Evolutionary conservation across 768 basidiomycete genomes (phyloP).

Genomic region (Pilatotrama ljubarskyi): DNA sequence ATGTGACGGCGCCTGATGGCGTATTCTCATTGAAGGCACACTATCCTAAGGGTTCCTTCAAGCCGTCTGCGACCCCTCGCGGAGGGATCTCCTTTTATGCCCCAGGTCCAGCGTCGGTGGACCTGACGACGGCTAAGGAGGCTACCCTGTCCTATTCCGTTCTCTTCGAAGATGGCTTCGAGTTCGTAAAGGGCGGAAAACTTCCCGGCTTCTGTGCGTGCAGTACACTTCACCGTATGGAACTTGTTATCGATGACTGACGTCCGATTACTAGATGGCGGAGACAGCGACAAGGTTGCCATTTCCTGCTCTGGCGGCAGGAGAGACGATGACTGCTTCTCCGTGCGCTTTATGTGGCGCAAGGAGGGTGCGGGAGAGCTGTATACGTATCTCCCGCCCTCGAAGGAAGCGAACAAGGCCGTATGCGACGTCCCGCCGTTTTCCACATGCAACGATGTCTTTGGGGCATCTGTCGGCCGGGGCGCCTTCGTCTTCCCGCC

Average conservation of each 20-base stretch:
- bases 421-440: constrained; percentile 49
- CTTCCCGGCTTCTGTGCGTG: constrained; percentile 68
- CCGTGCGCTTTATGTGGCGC: constrained; percentile 76
- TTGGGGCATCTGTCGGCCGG: constrained; percentile 68
- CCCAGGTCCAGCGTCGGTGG: constrained; percentile 51
- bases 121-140: constrained; percentile 65
- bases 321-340: constrained; percentile 60
- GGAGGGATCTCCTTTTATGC: constrained; percentile 77
- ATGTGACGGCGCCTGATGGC: constrained; percentile 28
- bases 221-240: background rate
- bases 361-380: constrained; percentile 41
- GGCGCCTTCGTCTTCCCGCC: constrained; percentile 64
- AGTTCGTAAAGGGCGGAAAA: constrained; percentile 68
- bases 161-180: constrained; percentile 61
- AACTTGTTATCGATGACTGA: background rate
- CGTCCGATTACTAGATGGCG: constrained; percentile 48
- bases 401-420: constrained; percentile 47
- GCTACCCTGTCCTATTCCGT: constrained; percentile 63
- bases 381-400: constrained; percentile 48
- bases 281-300: constrained; percentile 48
- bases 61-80: constrained; percentile 42
- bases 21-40: constrained; percentile 27
- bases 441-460: constrained; percentile 60
- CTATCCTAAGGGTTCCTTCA: constrained; percentile 52
- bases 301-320: constrained; percentile 70